Evolutionary conservation across 2,329 filamentous ascomycete species (phyloP).

Genomic region (Scedosporium minutisporum): DNA sequence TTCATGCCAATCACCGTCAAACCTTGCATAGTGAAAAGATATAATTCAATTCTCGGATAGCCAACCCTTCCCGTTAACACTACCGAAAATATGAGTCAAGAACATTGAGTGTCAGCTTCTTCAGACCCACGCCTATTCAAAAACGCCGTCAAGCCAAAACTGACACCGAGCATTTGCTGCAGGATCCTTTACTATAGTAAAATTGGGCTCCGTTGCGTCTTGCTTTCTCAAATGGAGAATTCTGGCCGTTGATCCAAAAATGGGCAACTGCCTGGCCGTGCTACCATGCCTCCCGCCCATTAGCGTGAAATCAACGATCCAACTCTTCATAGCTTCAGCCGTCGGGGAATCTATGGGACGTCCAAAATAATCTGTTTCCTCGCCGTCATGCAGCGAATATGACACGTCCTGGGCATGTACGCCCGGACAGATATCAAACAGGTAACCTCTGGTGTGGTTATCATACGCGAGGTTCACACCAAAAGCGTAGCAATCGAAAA

Average conservation of each 20-base stretch:
- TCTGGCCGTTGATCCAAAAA: background rate
- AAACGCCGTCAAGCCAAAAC: background rate
- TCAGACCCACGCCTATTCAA: background rate
- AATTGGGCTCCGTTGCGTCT: background rate
- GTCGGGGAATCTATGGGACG: constrained; percentile 15
- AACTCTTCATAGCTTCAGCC: constrained; percentile 20
- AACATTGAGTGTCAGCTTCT: too few species aligned
- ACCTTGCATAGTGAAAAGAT: too few species aligned
- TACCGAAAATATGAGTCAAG: too few species aligned
- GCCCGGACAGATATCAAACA: constrained; percentile 38
- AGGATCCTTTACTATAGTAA: background rate
- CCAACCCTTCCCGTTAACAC: too few species aligned
- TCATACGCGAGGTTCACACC: constrained; percentile 34
- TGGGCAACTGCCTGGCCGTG: background rate
- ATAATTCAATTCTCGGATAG: too few species aligned
- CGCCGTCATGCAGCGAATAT: constrained; percentile 38
- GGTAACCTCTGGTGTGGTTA: constrained; percentile 37
- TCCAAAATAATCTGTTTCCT: constrained; percentile 10
- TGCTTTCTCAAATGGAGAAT: background rate
- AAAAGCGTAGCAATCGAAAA: constrained; percentile 41
- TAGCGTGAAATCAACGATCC: constrained; percentile 20
- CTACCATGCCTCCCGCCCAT: background rate
- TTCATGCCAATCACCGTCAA: too few species aligned
- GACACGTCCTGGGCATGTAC: constrained; percentile 39
- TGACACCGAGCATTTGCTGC: background rate